These are phyloP conservation scores for Stephanodiscus minutulus DNA, from an alignment of 108 stramenopile species.

Conservation along the genomic window DNA sequence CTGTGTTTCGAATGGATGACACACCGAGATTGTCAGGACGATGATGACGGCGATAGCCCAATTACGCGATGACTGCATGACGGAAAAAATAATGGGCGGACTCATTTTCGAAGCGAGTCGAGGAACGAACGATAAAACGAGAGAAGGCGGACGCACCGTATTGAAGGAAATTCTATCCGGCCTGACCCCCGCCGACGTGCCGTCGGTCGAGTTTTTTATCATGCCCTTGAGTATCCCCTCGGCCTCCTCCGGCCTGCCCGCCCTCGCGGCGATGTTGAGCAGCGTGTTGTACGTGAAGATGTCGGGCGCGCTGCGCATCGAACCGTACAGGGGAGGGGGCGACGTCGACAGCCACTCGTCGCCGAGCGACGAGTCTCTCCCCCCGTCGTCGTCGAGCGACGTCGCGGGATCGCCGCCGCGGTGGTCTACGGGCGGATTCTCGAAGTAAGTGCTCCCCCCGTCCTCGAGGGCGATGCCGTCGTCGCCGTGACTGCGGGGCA, in stretches of 20 bases:
- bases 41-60: too few relatives aligned
- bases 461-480: too few relatives aligned
- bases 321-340: too few relatives aligned
- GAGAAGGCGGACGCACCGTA: slow-evolving; percentile 23
- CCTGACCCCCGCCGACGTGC: slow-evolving; percentile 21
- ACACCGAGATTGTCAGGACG: too few relatives aligned
- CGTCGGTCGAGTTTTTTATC: slow-evolving; percentile 23
- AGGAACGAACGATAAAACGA: not conserved
- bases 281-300: slow-evolving; percentile 49
- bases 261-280: slow-evolving; percentile 40
- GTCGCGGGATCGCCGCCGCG: too few relatives aligned
- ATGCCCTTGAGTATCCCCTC: slow-evolving; percentile 45
- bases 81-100: not conserved
- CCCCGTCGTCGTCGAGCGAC: too few relatives aligned
- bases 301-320: slow-evolving; percentile 36
- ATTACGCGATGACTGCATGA: too few relatives aligned
- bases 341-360: too few relatives aligned
- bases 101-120: not conserved
- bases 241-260: slow-evolving; percentile 23
- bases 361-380: too few relatives aligned
- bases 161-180: slow-evolving; percentile 43
- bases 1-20: slow-evolving; percentile 11
- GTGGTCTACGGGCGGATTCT: slow-evolving; percentile 2
- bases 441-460: slow-evolving; percentile 1
- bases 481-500: too few relatives aligned